Evolutionary conservation across 345 rosid genomes (phyloP), one percentile per base, ranked within the genome.

Genomic region (Excoecaria cochinchinensis): DNA sequence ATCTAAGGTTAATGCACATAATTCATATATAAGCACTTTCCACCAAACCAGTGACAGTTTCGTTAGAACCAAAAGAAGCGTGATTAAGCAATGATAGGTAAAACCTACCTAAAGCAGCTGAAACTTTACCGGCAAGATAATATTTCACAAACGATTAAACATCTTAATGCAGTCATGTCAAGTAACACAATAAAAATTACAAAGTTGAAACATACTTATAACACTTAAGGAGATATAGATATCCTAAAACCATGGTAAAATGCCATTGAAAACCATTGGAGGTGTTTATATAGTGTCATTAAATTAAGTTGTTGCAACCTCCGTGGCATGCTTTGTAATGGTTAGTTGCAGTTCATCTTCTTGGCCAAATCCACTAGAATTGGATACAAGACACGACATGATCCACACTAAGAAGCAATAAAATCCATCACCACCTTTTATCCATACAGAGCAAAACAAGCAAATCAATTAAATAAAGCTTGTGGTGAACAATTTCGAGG

Each of bases 381-480:
- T 25, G 83, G 83, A 4, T 74, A 38, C 14, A 80, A 76, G 73
- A 76, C 14, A 42, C 70, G 76, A 25, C 80, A 80, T 13, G 83
- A 80, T n/a, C 67, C 74, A 69, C 83, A 76, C 83, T 80, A 80
- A 15, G 83, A 51, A 25, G 83, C 83, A 61, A 80, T 80, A 48
- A 80, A 80, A 76, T 80, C 83, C 48, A 76, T 80, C 71, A 80
- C 83, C 46, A 76, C 39, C 83, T 80, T 73, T 50, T 67, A 15
- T 10, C 40, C 64, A 24, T 40, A 51, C 25, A 44, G 9, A 44
- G 3, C 15, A 42, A 36, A 72, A 15, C 21, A 11, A 24, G 19
- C 14, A 36, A 25, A 52, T 48, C 14, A 52, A 52, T 17, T 67
- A 67, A 8, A 67, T 59, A 59, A 57, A 24, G 64, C 16, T 59